A percentile compares a stretch with the other conserved stretches of the same genome.
Conservation (phyloP, 768 basidiomycete species). For the Lactarius akahatsu region DNA sequence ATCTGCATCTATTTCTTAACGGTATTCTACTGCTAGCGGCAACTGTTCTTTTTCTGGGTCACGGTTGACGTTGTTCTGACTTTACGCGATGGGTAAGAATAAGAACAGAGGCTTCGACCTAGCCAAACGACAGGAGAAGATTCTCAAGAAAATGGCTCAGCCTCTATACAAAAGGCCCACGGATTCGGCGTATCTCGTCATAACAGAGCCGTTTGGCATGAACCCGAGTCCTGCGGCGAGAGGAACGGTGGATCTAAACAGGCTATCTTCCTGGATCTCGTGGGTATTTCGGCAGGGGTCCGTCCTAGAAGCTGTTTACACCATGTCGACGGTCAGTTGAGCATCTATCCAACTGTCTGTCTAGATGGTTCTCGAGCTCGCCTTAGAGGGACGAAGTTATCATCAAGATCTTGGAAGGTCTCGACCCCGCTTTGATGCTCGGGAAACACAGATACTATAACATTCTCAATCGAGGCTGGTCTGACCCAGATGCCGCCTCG, state of each 20-base stretch:
- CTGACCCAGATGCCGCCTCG: conserved; percentile 10
- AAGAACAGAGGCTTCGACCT: conserved; percentile 23
- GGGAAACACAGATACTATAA: conserved; percentile 24
- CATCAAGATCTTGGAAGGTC: conserved; percentile 15
- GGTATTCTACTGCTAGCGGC: not conserved
- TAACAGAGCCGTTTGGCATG: conserved; percentile 26
- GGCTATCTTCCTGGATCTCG: conserved; percentile 26
- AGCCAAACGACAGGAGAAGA: conserved; percentile 24
- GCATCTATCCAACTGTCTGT: not conserved
- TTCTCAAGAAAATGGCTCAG: conserved; percentile 26
- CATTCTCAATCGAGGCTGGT: conserved; percentile 18
- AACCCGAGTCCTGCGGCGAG: conserved; percentile 12
- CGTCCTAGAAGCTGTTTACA: conserved; percentile 21
- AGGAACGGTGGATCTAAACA: conserved; percentile 12
- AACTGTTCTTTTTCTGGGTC: not conserved
- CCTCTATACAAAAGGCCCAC: conserved; percentile 22
- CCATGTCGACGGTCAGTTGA: conserved; percentile 28
- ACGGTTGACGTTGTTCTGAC: not conserved
- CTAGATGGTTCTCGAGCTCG: conserved; percentile 6
- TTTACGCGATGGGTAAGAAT: conserved; percentile 23
- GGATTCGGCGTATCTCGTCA: conserved; percentile 23
- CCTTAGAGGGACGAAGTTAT: conserved; percentile 25
- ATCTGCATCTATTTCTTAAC: not conserved
- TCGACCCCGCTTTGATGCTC: conserved; percentile 11
- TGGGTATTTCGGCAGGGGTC: conserved; percentile 21